Evolutionary conservation across 495 filamentous ascomycete genomes (phyloP).

Genomic region (Hypoxylon fragiforme): DNA sequence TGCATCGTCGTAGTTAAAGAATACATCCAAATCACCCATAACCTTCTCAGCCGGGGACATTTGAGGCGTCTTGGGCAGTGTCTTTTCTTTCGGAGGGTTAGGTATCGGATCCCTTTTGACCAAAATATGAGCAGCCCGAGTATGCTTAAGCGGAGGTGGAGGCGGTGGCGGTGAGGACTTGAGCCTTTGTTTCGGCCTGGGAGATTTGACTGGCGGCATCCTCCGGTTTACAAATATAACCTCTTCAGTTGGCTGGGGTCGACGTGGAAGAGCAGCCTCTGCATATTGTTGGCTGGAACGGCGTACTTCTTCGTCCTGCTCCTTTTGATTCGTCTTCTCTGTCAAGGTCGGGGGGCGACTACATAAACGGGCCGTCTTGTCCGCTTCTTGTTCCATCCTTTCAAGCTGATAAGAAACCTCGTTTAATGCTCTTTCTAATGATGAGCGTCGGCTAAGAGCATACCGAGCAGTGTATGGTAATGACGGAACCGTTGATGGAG

Average conservation of each 20-base stretch:
- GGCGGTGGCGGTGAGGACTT: constrained; percentile 1
- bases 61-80: constrained; percentile 18
- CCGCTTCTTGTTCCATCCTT: constrained; percentile 31
- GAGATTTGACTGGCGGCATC: constrained; percentile 21
- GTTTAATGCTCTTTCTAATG: constrained; percentile 43
- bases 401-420: constrained; percentile 42
- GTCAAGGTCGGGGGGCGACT: constrained; percentile 8
- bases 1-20: constrained; percentile 37
- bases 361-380: background rate
- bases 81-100: constrained; percentile 11
- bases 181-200: constrained; percentile 14
- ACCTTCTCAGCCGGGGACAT: constrained; percentile 20
- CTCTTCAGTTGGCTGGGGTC: constrained; percentile 18
- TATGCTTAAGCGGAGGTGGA: constrained; percentile 13
- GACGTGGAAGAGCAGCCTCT: constrained; percentile 6
- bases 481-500: constrained; percentile 27
- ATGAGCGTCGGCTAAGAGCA: constrained; percentile 38
- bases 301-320: background rate
- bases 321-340: constrained; percentile 22
- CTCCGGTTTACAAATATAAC: constrained; percentile 28
- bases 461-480: constrained; percentile 41
- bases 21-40: constrained; percentile 32
- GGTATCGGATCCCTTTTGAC: background rate
- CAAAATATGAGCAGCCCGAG: background rate
- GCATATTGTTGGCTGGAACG: constrained; percentile 1